Base-by-base conservation (phyloP, 768 basidiomycete species). In the Boletus subcaerulescens region DNA sequence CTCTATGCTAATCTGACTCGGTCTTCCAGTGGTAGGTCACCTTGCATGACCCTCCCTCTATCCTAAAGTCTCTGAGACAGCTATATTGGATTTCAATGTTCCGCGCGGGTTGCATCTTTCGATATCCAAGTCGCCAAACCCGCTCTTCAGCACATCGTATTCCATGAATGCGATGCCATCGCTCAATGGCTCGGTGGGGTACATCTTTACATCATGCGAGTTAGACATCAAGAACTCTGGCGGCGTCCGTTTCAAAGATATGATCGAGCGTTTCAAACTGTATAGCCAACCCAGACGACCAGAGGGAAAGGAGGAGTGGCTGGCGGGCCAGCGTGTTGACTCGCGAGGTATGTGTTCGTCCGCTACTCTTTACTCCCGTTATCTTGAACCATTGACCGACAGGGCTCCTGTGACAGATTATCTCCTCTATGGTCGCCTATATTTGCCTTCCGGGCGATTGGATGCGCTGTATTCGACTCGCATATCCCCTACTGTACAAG, bases 131-230 rank as follows among this genome's bases (percentile, higher is more conserved):
- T 86, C 91, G 6, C 94, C 95, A 4, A 95, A 95, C 70, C 76
- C 86, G 0, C 71, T 91, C 43, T 96, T 97, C 74, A 90, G 84
- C 71, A 94, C 92, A 1, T 91, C 91, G 2, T 94, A 95, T 71
- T 86, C 91, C 7, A 89, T 97, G 80, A 93, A 91, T 54, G 92
- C 93, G 11, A 82, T 98, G 75, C 93, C 94, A 2, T 91, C 92
- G 9, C 77, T 98, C 59, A 91, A 93, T 60, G 96, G 96, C 24
- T 93, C 92, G 2, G 79, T 98, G 39, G 91, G 91, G 44, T 98
- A 97, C 66, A 90, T 97, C 54, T 96, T 95, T 68, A 91, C 89
- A 1, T 93, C 93, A 10, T 93, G 90, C 64, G 82, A 89, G 56
- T 75, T 97, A 48, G 78, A 87, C 60, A 77, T 91, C 53, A 82